Percentiles rank a stretch among this genome's conserved stretches.
Evolutionary conservation across 306 rosid species (phyloP).

Genomic region (Bauhinia variegata): DNA sequence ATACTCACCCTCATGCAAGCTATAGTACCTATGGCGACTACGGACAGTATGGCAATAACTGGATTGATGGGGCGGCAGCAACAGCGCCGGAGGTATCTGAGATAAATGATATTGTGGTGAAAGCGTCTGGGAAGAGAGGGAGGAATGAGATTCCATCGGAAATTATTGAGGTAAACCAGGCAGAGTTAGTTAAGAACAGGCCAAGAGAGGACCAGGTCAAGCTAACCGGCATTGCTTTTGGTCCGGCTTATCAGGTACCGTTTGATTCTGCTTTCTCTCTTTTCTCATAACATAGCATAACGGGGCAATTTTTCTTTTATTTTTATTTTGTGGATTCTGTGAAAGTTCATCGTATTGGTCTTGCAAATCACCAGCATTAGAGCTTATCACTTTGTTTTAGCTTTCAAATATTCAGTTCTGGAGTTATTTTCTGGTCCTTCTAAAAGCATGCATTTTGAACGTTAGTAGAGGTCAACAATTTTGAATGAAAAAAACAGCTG

Average conservation of each 20-base stretch:
- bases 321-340: background rate
- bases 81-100: slow-evolving; percentile 38
- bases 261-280: slow-evolving; percentile 16
- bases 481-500: slow-evolving; percentile 1
- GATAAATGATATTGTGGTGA: slow-evolving; percentile 34
- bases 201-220: slow-evolving; percentile 91
- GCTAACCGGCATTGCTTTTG: slow-evolving; percentile 85
- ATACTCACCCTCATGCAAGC: slow-evolving; percentile 41
- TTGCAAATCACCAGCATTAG: background rate
- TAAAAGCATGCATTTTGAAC: background rate
- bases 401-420: background rate
- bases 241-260: slow-evolving; percentile 87
- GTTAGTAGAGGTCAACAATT: slow-evolving; percentile 1
- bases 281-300: background rate
- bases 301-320: background rate
- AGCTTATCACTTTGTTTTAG: background rate
- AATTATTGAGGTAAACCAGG: slow-evolving; percentile 89
- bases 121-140: slow-evolving; percentile 66
- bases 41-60: slow-evolving; percentile 51
- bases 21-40: slow-evolving; percentile 47
- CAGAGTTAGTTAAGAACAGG: slow-evolving; percentile 87
- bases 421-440: slow-evolving; percentile 6
- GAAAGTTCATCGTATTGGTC: background rate
- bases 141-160: slow-evolving; percentile 73
- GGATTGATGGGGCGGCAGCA: slow-evolving; percentile 44